phyloP scores from a whole-genome alignment of 345 rosid species.

The Crucihimalaya himalaica region DNA sequence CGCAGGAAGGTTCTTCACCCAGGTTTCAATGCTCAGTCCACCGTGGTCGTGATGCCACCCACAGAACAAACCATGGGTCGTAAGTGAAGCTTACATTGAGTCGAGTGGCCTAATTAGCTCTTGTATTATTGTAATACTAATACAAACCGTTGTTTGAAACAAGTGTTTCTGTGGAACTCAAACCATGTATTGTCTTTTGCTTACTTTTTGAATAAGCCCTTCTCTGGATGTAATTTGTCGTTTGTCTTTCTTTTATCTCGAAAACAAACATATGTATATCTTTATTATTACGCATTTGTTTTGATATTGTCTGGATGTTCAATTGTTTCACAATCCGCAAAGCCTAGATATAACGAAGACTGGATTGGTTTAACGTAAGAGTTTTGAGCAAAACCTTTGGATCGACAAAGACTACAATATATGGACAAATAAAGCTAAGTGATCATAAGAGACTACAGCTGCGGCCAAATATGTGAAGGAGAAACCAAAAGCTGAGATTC shows the following conservation, averaged over 20 bases:
- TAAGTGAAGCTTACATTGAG: conserved; percentile 32
- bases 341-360: background rate
- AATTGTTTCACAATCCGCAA: background rate
- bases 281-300: background rate
- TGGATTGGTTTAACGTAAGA: background rate
- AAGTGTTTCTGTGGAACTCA: conserved; percentile 17
- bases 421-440: background rate
- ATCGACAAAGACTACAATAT: background rate
- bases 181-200: conserved; percentile 4
- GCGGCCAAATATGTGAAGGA: background rate
- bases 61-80: conserved; percentile 79
- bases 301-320: background rate
- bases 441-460: background rate
- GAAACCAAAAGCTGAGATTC: background rate
- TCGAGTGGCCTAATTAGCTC: conserved; percentile 32
- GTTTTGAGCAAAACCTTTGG: background rate
- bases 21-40: conserved; percentile 71
- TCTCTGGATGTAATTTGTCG: background rate
- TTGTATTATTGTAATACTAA: conserved; percentile 16
- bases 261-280: conserved; percentile 17
- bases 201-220: conserved; percentile 10
- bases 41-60: conserved; percentile 74
- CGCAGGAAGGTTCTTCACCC: conserved; percentile 88
- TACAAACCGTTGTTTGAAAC: background rate
- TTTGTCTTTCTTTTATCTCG: background rate